These are phyloP conservation scores for Neurospora sp. DNA, from an alignment of 495 filamentous ascomycete genomes.

Conservation along the genomic window DNA sequence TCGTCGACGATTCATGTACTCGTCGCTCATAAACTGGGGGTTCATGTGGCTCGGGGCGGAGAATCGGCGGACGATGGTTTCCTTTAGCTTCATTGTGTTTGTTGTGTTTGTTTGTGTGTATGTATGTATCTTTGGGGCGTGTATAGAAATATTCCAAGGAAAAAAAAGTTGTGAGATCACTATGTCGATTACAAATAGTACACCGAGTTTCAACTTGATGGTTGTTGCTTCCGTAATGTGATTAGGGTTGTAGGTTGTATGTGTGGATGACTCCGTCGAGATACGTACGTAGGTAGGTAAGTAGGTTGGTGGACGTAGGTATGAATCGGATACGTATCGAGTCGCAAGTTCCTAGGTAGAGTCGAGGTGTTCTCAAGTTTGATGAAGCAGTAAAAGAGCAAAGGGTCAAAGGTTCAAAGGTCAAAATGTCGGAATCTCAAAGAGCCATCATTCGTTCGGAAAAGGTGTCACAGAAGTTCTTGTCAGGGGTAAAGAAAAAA, in stretches of 20 bases:
- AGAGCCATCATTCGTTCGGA: not conserved
- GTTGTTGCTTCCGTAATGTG: not conserved
- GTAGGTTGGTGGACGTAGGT: not conserved
- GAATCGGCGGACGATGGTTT: not conserved
- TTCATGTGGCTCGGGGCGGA: not conserved
- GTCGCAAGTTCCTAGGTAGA: not conserved
- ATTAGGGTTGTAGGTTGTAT: not conserved
- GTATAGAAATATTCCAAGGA: not conserved
- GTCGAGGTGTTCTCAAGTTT: not conserved
- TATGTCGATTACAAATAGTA: not conserved
- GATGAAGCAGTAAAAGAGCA: not conserved
- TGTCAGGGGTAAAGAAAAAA: not conserved
- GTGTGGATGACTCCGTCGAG: not conserved
- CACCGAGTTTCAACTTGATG: not conserved
- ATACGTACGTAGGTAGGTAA: not conserved
- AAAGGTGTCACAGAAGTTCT: not conserved
- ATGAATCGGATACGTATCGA: not conserved
- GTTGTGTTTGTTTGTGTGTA: not conserved
- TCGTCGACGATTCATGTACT: constrained; percentile 3
- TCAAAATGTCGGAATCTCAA: not conserved
- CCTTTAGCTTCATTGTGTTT: not conserved
- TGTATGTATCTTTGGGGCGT: not conserved
- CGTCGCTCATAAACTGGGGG: not conserved
- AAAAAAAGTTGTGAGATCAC: not conserved
- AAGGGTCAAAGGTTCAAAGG: not conserved